These are phyloP conservation scores for Syzygium aqueum DNA, from an alignment of 345 rosid species.

Conservation along the genomic window DNA sequence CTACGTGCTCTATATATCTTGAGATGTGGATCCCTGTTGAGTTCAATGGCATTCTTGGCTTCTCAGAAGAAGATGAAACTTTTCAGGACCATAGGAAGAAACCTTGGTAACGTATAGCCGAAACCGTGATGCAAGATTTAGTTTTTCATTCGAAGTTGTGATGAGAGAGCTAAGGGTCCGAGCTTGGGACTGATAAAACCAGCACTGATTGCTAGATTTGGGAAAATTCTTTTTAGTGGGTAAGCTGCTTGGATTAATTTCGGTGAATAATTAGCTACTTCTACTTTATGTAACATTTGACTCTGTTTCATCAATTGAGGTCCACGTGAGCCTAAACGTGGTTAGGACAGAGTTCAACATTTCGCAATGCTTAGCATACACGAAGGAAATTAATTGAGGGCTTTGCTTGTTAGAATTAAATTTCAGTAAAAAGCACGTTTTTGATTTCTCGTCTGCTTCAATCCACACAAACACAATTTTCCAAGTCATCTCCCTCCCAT, in stretches of 20 bases:
- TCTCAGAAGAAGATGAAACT: not conserved
- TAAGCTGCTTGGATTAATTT: not conserved
- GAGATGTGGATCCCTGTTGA: not conserved
- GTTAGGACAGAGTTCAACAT: not conserved
- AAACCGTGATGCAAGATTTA: slow-evolving; percentile 9
- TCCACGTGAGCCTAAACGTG: not conserved
- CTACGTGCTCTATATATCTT: not conserved
- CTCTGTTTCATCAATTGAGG: not conserved
- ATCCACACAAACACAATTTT: too few relatives aligned
- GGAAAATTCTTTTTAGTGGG: slow-evolving; percentile 12
- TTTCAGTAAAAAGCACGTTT: not conserved
- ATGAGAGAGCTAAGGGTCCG: not conserved
- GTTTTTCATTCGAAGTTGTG: not conserved
- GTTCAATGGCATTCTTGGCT: not conserved
- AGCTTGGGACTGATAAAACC: slow-evolving; percentile 3
- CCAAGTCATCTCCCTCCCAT: too few relatives aligned
- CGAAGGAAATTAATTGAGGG: not conserved
- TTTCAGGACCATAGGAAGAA: not conserved
- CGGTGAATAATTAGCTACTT: not conserved
- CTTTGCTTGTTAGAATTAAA: not conserved
- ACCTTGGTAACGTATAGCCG: slow-evolving; percentile 10
- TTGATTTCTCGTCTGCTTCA: too few relatives aligned
- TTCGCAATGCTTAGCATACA: not conserved
- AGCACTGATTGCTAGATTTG: slow-evolving; percentile 11
- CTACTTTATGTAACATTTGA: not conserved